Conservation (phyloP, 1,284 basidiomycete genomes). For the Phellopilus nigrolimitatus region DNA sequence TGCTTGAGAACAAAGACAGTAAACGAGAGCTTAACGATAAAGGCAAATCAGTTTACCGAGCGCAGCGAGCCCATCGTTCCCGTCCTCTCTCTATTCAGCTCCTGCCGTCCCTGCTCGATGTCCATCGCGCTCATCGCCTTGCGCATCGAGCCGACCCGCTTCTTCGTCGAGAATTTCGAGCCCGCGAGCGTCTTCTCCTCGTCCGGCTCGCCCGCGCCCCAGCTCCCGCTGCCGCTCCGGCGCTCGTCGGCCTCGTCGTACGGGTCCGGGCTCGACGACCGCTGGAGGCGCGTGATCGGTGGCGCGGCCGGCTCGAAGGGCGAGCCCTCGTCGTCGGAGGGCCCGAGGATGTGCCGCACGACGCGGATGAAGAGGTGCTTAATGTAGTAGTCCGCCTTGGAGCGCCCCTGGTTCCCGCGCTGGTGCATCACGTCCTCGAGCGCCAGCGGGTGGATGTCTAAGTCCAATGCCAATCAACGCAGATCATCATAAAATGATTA, state of each 20-base stretch:
- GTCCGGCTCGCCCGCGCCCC: conserved; percentile 22
- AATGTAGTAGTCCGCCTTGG: conserved; percentile 65
- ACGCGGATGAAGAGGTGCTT: conserved; percentile 65
- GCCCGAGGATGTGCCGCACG: conserved; percentile 50
- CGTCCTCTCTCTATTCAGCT: neutral
- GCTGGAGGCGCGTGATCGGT: conserved; percentile 34
- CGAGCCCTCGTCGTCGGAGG: conserved; percentile 29
- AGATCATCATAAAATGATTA: neutral
- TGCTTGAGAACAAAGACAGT: neutral
- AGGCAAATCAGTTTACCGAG: neutral
- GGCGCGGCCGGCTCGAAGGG: conserved; percentile 8
- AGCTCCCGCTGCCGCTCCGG: conserved; percentile 18
- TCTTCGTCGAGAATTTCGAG: conserved; percentile 27
- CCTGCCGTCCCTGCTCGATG: conserved; percentile 7
- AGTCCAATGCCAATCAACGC: conserved; percentile 4
- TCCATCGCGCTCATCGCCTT: conserved; percentile 7
- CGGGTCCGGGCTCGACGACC: conserved; percentile 39
- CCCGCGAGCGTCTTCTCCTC: conserved; percentile 29
- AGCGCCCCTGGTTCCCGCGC: conserved; percentile 44
- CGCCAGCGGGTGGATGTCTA: conserved; percentile 64
- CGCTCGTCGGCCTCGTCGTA: conserved; percentile 25
- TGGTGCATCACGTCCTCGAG: conserved; percentile 64
- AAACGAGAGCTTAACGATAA: neutral
- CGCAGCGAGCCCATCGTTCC: neutral
- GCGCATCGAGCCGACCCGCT: conserved; percentile 5